Evolutionary conservation across 768 basidiomycete species (phyloP), one percentile per base, ranked within the genome.

Genomic region (Coprinopsis strossmayeri): DNA sequence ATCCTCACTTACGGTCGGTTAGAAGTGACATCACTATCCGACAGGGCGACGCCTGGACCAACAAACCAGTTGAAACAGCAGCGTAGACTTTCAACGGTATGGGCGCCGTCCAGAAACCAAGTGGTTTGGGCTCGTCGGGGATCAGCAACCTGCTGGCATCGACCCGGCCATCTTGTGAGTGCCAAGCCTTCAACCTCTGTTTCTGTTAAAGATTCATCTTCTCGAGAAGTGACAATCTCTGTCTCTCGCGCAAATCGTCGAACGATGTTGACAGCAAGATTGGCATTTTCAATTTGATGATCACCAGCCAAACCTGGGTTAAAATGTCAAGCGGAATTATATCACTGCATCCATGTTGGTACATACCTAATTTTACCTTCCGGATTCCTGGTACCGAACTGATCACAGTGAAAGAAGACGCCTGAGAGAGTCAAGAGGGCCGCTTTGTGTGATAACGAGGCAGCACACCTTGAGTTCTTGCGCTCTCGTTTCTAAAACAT

Each of bases 81-180:
- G 37, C 78, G 74, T 24, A 99, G 71, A 59, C 92, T 96, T 61
- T 98, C 96, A 11, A 77, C 66, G 0, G 96, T 99, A 63, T 99
- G 96, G 10, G 96, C 94, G 0, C 96, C 96, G 61, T 98, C 96
- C 11, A 99, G 69, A 64, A 83, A 91, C 96, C 96, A 98, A 2
- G 78, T 86, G 5, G 77, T 72, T 13, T 64, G 58, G 1, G 64
- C 43, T 32, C 76, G 61, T 13, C 55, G 60, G 1, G 82, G 82
- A 59, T 94, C 92, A 9, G 49, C 41, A 11, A 95, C 79, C 7
- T 77, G 78, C 66, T 99, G 96, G 62, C 96, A 99, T 38, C 96
- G 80, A 11, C 95, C 96, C 9, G 96, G 94, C 95, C 96, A 99
- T 51, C 71, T 78, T 2, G 92, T 76, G 17, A 72, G 66, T 56